phyloP scores from a whole-genome alignment of 129 eudicot species.

The Rutidosis leptorrhynchoides region DNA sequence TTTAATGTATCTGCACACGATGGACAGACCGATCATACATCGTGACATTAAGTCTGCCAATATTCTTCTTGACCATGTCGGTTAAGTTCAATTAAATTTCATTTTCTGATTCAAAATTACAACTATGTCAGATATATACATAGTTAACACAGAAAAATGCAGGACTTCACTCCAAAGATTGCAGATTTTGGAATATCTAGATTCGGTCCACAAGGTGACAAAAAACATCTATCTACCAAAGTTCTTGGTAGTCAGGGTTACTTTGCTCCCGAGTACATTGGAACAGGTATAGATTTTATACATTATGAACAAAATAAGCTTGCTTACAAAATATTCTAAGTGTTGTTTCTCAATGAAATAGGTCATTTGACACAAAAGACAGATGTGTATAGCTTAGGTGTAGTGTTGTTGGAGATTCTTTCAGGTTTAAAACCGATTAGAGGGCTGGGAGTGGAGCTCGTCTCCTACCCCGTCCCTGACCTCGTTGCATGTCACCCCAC shows the following conservation, averaged over 20 bases:
- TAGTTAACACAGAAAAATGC: background rate
- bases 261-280: conserved; percentile 53
- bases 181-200: conserved; percentile 49
- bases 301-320: background rate
- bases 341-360: conserved; percentile 10
- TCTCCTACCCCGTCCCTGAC: too few species aligned
- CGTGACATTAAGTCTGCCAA: conserved; percentile 52
- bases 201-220: conserved; percentile 47
- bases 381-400: conserved; percentile 52
- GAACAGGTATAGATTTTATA: conserved; percentile 28
- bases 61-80: conserved; percentile 41
- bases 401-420: conserved; percentile 47
- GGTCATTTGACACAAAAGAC: conserved; percentile 49
- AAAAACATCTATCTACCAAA: conserved; percentile 36
- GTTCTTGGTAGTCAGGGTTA: conserved; percentile 44
- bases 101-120: background rate
- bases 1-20: conserved; percentile 48
- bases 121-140: too few species aligned
- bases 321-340: background rate
- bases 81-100: background rate
- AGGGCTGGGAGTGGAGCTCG: too few species aligned
- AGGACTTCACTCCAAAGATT: conserved; percentile 50
- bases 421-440: conserved; percentile 37
- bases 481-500: too few species aligned
- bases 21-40: conserved; percentile 37